phyloP scores from a whole-genome alignment of 2,329 filamentous ascomycete species.

The Colletotrichum tamarilloi region DNA sequence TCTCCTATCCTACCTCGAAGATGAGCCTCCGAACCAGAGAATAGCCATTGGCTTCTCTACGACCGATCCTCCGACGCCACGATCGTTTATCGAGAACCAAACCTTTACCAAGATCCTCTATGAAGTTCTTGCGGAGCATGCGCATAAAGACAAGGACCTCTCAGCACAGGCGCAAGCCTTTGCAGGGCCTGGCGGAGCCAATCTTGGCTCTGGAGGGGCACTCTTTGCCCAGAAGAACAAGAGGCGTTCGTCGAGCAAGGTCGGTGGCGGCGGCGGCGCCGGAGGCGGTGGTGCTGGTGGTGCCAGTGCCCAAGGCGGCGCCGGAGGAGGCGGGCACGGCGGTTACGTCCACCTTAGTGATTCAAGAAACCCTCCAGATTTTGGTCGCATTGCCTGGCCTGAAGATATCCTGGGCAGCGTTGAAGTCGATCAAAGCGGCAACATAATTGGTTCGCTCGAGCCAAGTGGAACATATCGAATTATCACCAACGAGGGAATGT shows the following conservation, averaged over 20 bases:
- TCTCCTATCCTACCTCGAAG: conserved; percentile 70
- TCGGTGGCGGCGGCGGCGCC: conserved; percentile 53
- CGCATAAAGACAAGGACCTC: conserved; percentile 66
- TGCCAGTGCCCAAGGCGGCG: conserved; percentile 70
- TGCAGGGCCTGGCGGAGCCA: conserved; percentile 66
- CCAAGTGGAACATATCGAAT: conserved; percentile 72
- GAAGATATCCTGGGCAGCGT: conserved; percentile 78
- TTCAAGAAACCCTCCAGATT: conserved; percentile 72
- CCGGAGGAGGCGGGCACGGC: conserved; percentile 68
- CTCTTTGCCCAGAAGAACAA: conserved; percentile 59
- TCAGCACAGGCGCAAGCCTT: conserved; percentile 68
- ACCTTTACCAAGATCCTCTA: conserved; percentile 70
- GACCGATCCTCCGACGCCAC: conserved; percentile 69
- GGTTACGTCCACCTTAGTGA: conserved; percentile 76
- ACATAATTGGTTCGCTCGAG: conserved; percentile 68
- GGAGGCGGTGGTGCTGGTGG: conserved; percentile 63
- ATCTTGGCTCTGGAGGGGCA: conserved; percentile 62
- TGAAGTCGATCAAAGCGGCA: conserved; percentile 68
- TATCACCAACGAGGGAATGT: conserved; percentile 75
- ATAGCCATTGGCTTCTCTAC: conserved; percentile 71
- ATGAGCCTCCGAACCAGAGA: conserved; percentile 61
- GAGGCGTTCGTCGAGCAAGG: conserved; percentile 44
- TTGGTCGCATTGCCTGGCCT: conserved; percentile 75
- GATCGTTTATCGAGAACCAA: conserved; percentile 69
- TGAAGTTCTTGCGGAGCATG: conserved; percentile 65